Evolutionary conservation across 2,329 filamentous ascomycete species (phyloP).

Genomic region (Knufia petricola): DNA sequence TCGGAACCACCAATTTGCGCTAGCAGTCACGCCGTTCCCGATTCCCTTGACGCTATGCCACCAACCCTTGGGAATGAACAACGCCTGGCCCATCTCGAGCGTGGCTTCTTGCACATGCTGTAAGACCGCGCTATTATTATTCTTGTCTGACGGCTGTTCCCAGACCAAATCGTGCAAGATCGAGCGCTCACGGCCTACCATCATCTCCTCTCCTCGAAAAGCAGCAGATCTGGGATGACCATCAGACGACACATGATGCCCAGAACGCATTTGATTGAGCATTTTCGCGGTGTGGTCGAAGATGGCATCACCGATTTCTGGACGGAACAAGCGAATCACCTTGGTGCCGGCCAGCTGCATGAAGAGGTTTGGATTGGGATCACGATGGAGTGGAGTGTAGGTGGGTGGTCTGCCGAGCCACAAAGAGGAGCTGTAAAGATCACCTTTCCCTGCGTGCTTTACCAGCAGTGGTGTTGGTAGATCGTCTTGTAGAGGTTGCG

Average conservation of each 20-base stretch:
- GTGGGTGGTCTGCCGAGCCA: conserved; percentile 85
- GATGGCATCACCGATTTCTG: conserved; percentile 51
- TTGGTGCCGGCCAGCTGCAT: conserved; percentile 71
- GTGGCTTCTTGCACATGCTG: conserved; percentile 40
- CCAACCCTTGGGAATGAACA: conserved; percentile 77
- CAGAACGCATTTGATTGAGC: conserved; percentile 21
- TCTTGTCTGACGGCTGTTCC: conserved; percentile 32
- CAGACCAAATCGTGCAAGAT: conserved; percentile 63
- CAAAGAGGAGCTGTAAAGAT: conserved; percentile 76
- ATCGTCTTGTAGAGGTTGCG: conserved; percentile 51
- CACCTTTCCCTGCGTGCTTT: conserved; percentile 56
- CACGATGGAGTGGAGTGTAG: conserved; percentile 80
- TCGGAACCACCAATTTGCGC: conserved; percentile 74
- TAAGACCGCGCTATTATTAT: conserved; percentile 20
- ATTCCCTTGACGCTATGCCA: conserved; percentile 73
- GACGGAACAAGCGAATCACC: conserved; percentile 59
- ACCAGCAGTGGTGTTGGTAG: conserved; percentile 60
- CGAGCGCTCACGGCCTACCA: conserved; percentile 64
- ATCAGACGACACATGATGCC: conserved; percentile 9
- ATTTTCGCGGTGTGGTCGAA: conserved; percentile 47
- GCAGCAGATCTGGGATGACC: conserved; percentile 28
- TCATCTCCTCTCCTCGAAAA: conserved; percentile 79
- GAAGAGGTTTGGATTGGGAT: conserved; percentile 91
- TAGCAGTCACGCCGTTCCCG: conserved; percentile 48
- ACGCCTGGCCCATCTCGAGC: conserved; percentile 55